phyloP scores from a whole-genome alignment of 305 asterid genomes.

The Solanum hybrid region DNA sequence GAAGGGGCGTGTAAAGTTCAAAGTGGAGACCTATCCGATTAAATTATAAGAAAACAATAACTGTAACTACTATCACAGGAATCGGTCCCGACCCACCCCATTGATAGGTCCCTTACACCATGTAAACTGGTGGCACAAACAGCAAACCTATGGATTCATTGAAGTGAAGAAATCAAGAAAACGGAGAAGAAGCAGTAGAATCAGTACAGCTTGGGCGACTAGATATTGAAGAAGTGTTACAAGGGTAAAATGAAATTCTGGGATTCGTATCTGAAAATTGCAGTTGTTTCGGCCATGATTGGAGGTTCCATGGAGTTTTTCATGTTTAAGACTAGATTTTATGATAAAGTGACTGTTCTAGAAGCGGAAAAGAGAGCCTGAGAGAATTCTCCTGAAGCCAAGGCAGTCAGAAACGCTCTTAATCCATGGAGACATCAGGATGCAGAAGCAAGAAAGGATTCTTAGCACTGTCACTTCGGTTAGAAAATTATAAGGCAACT shows the following conservation, averaged over 20 bases:
- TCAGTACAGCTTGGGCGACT: background rate
- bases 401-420: conserved; percentile 71
- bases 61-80: background rate
- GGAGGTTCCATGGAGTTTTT: conserved; percentile 90
- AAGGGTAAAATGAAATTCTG: conserved; percentile 41
- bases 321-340: conserved; percentile 95
- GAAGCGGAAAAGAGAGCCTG: conserved; percentile 81
- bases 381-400: conserved; percentile 79
- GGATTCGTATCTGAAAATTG: conserved; percentile 85
- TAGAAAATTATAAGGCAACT: background rate
- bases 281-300: conserved; percentile 45
- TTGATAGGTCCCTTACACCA: background rate
- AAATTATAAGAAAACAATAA: too few relatives aligned
- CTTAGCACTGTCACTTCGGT: conserved; percentile 17
- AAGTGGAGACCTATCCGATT: too few relatives aligned
- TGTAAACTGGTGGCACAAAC: background rate
- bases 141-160: background rate
- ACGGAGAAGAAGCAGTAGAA: background rate
- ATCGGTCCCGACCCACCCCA: background rate
- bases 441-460: conserved; percentile 26
- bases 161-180: background rate
- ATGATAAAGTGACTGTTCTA: conserved; percentile 57
- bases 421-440: conserved; percentile 71
- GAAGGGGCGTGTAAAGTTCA: too few relatives aligned
- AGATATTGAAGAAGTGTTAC: background rate